phyloP scores from a whole-genome alignment of 768 basidiomycete genomes.

The Collybia sordida region DNA sequence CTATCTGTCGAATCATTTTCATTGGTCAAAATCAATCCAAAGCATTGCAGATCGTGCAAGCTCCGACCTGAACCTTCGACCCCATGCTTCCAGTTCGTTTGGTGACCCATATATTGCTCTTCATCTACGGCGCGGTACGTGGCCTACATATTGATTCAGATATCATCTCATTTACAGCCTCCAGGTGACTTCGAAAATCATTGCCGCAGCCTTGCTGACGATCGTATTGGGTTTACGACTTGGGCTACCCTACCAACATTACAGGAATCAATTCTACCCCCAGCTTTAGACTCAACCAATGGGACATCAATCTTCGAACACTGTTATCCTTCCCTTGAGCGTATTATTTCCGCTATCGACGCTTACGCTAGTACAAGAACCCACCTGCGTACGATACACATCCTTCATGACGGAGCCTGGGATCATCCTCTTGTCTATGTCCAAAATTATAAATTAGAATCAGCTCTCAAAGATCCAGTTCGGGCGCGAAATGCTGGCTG shows the following conservation, averaged over 20 bases:
- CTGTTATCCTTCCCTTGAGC: constrained; percentile 41
- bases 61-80: constrained; percentile 29
- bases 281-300: constrained; percentile 34
- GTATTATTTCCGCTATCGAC: constrained; percentile 40
- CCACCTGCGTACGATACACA: constrained; percentile 36
- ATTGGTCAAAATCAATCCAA: constrained; percentile 38
- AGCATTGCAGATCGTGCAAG: constrained; percentile 34
- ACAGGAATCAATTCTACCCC: constrained; percentile 26
- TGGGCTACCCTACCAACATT: constrained; percentile 47
- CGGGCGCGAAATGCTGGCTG: constrained; percentile 35
- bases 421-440: constrained; percentile 44
- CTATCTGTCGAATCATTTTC: constrained; percentile 38
- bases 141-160: not conserved
- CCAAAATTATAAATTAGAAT: constrained; percentile 39
- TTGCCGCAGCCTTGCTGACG: constrained; percentile 34
- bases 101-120: constrained; percentile 44
- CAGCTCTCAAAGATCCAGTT: constrained; percentile 30
- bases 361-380: constrained; percentile 32
- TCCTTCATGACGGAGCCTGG: constrained; percentile 48
- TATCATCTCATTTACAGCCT: not conserved
- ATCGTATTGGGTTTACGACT: constrained; percentile 40
- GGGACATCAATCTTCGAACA: constrained; percentile 39
- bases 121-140: constrained; percentile 44
- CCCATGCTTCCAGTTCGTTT: constrained; percentile 15
- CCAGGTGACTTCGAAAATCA: constrained; percentile 44